Conservation (phyloP, 257 asterid species). For the Lycium ferocissimum region DNA sequence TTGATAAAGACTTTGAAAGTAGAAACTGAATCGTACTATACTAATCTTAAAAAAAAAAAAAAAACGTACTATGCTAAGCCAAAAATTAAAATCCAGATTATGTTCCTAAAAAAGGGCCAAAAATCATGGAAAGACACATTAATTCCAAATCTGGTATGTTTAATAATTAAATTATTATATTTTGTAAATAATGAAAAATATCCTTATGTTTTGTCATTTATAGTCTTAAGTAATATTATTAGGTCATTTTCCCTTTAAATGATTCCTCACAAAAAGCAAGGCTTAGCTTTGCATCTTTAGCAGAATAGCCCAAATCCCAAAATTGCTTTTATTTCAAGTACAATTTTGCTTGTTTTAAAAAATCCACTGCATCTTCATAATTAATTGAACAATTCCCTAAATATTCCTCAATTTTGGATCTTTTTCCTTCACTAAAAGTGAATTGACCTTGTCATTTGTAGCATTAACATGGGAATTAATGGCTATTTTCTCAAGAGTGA, state of each 20-base stretch:
- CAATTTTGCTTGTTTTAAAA: not conserved
- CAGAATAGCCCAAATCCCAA: not conserved
- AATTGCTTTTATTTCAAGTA: not conserved
- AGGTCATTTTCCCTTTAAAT: not conserved
- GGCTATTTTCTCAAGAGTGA: not conserved
- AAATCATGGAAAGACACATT: too few relatives aligned
- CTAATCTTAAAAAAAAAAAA: too few relatives aligned
- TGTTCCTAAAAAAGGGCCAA: too few relatives aligned
- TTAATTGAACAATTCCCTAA: slow-evolving; percentile 27
- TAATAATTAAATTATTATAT: too few relatives aligned
- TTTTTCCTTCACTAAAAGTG: slow-evolving; percentile 1
- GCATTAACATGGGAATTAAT: not conserved
- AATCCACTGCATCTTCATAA: not conserved
- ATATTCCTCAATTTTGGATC: not conserved
- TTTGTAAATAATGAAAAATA: too few relatives aligned
- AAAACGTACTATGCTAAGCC: too few relatives aligned
- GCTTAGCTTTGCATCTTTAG: not conserved
- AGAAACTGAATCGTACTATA: too few relatives aligned
- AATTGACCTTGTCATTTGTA: not conserved
- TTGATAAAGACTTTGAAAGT: too few relatives aligned
- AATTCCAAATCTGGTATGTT: too few relatives aligned
- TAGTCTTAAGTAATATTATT: too few relatives aligned
- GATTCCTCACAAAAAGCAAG: not conserved
- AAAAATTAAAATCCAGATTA: too few relatives aligned
- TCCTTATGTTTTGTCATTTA: too few relatives aligned